Base-by-base conservation (phyloP, 345 rosid species). In the Citrus sinensis region DNA sequence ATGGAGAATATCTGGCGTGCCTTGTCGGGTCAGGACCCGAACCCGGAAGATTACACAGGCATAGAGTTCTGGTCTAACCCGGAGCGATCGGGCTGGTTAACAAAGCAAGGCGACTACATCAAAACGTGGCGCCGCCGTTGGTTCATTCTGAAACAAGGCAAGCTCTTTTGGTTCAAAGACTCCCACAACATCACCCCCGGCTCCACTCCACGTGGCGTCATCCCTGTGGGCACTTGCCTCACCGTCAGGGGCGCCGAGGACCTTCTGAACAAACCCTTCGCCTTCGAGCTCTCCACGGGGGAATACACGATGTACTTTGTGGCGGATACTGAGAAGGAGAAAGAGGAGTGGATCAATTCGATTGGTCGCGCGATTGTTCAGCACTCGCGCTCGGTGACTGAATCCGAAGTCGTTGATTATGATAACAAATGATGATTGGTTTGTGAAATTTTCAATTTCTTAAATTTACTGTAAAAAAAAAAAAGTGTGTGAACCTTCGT, bases 171-270 rank as follows among this genome's bases (percentile, higher is more conserved):
- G 98, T 93, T 93, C 83, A 92, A 90, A 80, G 95, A 93, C 35
- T 63, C 92, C 64, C 55, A 76, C 37, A 73, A 76, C 77, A 84
- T 81, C 73, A 78, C 71, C 22, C 94, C 87, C 9, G 83, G 76
- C 75, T 87, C 94, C 35, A 85, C 65, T 51, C 98, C 98, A 5
- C 98, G 95, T 25, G 97, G 95, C 51, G 93, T 89, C 64, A 82
- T 93, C 51, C 85, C 92, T 3, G 94, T 89, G 0, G 90, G 87
- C 49, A 78, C 77, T 59, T 93, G 97, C 83, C 90, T 93, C 65
- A 89, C 98, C 27, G 97, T 92, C 49, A 93, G 90, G 78, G 98
- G 98, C 76, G 97, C 97, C 46, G 98, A 93, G 74, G 98, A 93
- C 80, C 87, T 85, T 35, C 81, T 93, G 39, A 88, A 92, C 75